Base-by-base conservation (phyloP, 1,284 basidiomycete genomes). In the Ustilago crameri region DNA sequence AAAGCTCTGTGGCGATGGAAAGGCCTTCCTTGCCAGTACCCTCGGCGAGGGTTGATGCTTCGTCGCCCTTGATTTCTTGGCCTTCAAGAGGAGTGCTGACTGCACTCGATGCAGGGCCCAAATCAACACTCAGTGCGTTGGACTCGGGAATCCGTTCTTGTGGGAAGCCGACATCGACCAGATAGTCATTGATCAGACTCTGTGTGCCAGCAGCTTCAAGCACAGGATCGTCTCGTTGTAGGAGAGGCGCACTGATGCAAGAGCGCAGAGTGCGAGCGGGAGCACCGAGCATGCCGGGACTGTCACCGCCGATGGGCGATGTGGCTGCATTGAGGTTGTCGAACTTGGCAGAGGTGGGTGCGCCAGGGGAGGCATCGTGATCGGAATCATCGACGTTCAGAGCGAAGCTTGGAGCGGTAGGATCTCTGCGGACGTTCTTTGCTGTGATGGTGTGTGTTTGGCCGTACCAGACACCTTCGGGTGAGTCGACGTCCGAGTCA, bases 81-180 rank as follows among this genome's bases (percentile, higher is more conserved):
- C 50, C 48, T 3, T 5, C 5, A 30, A 30, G 30, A 7, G 54
- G 58, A 30, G 50, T 62, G 40, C 43, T 58, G n/a, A 41, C 55
- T 2, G 38, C 26, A 24, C 58, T 58, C 1, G 54, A 46, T 14
- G 38, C 40, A 15, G 55, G 26, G 14, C 55, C 67, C 12, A 63
- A 51, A 14, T 60, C 56, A 23, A 70, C 51, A 15, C 67, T 60
- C 0, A 70, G 61, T 8, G 67, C 56, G 18, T 64, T 64, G 23
- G 47, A 34, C 15, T 56, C 61, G 2, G 67, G 67, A 7, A 63
- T 63, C 9, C 69, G 44, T 5, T 67, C 59, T 17, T 57, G 54
- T 9, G 69, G 47, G 35, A 45, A 76, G 12, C 74, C 74, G 4
- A 58, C 51, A 26, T 76, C 74, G 44, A 61, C 23, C 15, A 76